Base-by-base conservation (phyloP, 1,284 basidiomycete genomes). In the Pisolithus thermaeus region DNA sequence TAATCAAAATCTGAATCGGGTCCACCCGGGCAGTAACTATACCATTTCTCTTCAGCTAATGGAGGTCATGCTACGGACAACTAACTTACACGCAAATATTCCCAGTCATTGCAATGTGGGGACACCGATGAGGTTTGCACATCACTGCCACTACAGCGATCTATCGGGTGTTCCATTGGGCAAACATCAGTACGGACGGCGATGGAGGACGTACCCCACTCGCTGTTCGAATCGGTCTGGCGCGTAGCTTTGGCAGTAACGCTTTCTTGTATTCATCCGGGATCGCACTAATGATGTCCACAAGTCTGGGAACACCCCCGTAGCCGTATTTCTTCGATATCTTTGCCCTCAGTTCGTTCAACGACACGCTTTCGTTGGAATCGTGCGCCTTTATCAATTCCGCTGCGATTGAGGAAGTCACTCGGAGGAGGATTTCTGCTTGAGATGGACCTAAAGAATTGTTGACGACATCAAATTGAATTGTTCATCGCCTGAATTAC, bases 1-100 rank as follows among this genome's bases (percentile, higher is more conserved):
- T 99, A 99, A 69, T 99, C 97, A 62, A 99, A 99, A 70, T 99
- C 97, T 0, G 96, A 98, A 70, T 99, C 97, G 4, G 97, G 97
- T 8, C 97, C 97, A 50, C 97, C 97, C 11, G 97, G 97, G 66
- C 97, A 99, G 70, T 99, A 99, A n/a, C 91, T 93, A 55, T 54
- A 20, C 42, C 51, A 43, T 28, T 50, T 2, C 54, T 50, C 35
- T 27, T 53, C 41, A 47, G 23, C 16, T 25, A 42, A 12, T 18
- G 50, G 20, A 46, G 7, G 16, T 36, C 3, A 25, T 11, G 4
- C 41, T 14, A 39, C 25, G 23, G 14, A 35, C 14, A 55, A 39
- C 41, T 7, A 7, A 72, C 84, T 59, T 63, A 93, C 84, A 99
- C 96, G 72, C 97, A 99, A 49, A 99, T 98, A 65, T 99, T 98